Evolutionary conservation across 257 asterid genomes (phyloP).

Genomic region (Gentiana dahurica): DNA sequence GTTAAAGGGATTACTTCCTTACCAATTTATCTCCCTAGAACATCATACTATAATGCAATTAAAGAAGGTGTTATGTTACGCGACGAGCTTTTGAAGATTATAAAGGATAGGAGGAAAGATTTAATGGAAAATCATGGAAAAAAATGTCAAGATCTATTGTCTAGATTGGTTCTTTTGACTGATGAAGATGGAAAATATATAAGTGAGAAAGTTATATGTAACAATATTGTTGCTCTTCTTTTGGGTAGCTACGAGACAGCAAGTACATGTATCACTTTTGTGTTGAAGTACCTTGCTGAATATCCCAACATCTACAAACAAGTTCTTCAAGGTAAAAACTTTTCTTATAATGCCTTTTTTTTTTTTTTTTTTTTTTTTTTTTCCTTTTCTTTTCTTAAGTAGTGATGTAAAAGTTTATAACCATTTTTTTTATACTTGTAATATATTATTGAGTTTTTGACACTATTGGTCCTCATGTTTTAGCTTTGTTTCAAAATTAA

Average conservation of each 20-base stretch:
- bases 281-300: conserved; percentile 33
- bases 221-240: conserved; percentile 30
- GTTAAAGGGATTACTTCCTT: conserved; percentile 29
- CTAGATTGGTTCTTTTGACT: conserved; percentile 35
- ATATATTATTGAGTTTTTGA: too few relatives aligned
- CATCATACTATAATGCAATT: conserved; percentile 38
- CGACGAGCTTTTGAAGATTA: background rate
- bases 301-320: too few relatives aligned
- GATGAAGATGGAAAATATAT: conserved; percentile 38
- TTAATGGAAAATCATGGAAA: conserved; percentile 23
- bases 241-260: conserved; percentile 51
- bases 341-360: too few relatives aligned
- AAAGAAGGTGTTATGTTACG: conserved; percentile 27
- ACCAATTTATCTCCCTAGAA: background rate
- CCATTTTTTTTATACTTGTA: too few relatives aligned
- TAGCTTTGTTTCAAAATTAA: too few relatives aligned
- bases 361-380: too few relatives aligned
- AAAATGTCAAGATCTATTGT: conserved; percentile 30
- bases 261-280: conserved; percentile 37
- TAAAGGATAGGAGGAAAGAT: conserved; percentile 35
- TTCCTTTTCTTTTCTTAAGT: too few relatives aligned
- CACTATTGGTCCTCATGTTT: too few relatives aligned
- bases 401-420: too few relatives aligned
- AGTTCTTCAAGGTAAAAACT: too few relatives aligned
- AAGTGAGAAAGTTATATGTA: conserved; percentile 59